These are phyloP conservation scores for Trypanosoma cruzi DNA, from an alignment of 208 protist genomes.

Conservation along the genomic window DNA sequence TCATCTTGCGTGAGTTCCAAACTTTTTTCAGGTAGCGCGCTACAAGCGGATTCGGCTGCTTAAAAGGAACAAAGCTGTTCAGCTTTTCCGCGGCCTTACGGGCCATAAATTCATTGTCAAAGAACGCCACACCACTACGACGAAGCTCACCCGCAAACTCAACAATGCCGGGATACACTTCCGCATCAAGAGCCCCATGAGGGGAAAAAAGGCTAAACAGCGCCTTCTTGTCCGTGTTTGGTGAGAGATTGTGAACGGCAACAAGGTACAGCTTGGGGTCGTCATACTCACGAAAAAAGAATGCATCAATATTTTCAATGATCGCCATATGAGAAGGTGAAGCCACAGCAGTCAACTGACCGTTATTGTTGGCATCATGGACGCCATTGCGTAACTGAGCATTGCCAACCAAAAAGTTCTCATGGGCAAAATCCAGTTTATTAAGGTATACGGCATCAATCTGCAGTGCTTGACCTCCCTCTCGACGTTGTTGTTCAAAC, in stretches of 20 bases:
- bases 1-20: neutral
- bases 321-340: neutral
- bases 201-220: conserved; percentile 77
- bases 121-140: conserved; percentile 69
- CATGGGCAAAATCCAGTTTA: neutral
- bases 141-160: conserved; percentile 45
- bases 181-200: conserved; percentile 59
- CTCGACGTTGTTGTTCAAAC: conserved; percentile 14
- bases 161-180: conserved; percentile 47
- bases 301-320: conserved; percentile 45
- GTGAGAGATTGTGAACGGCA: conserved; percentile 65
- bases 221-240: conserved; percentile 40
- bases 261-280: conserved; percentile 49
- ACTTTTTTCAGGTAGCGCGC: conserved; percentile 42
- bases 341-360: neutral
- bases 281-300: conserved; percentile 48
- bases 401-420: neutral
- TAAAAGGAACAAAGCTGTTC: conserved; percentile 59
- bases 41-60: conserved; percentile 53
- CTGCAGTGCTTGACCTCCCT: conserved; percentile 15
- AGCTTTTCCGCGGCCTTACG: conserved; percentile 70
- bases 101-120: conserved; percentile 52
- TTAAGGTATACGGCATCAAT: conserved; percentile 31
- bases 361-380: conserved; percentile 5
- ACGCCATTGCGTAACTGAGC: neutral